Evolutionary conservation across 805 yeast genomes (phyloP), one percentile per base, ranked within the genome.

Genomic region (Candida peoriensis): DNA sequence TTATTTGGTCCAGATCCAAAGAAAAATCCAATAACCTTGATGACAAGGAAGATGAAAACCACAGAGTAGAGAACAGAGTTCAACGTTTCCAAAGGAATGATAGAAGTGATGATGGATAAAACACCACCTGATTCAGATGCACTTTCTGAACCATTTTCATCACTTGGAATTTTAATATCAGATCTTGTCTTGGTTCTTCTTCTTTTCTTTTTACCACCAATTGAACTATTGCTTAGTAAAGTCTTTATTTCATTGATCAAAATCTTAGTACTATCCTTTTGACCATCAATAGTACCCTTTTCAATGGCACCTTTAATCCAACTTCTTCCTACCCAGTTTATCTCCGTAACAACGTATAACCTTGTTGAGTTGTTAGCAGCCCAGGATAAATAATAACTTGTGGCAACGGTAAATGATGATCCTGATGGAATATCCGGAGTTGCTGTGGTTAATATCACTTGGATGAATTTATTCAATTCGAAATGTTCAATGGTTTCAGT

Each of bases 401-500:
- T 78, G 28, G 69, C 64, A 2, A 82, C 83, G 25, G 70, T 66
- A 47, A 84, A 84, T 1, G 78, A 68, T 41, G 68, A 70, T 9
- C 95, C 95, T 48, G 89, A 82, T 1, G 99, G 98, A 8, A 93
- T 97, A 55, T 88, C 94, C 0, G 98, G 99, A 0, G 97, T 87
- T 20, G 61, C 60, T 0, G 90, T 76, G 2, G 72, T 61, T 29
- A 80, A 76, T 3, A 74, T 58, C 1, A 89, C 76, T 38, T 76
- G 70, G 14, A 86, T 71, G 43, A 69, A 70, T 13, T 70, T 66
- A 12, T 74, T 64, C 40, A 70, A 65, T 48, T 84, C 81, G 51
- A 70, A 64, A 33, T 67, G 60, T 33, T 76, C 74, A 17, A 84
- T 65, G 0, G 69, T 63, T 47, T 88, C 96, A 4, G 61, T 61